Evolutionary conservation across 495 filamentous ascomycete genomes (phyloP).

Genomic region (Hypoxylon lenormandii): DNA sequence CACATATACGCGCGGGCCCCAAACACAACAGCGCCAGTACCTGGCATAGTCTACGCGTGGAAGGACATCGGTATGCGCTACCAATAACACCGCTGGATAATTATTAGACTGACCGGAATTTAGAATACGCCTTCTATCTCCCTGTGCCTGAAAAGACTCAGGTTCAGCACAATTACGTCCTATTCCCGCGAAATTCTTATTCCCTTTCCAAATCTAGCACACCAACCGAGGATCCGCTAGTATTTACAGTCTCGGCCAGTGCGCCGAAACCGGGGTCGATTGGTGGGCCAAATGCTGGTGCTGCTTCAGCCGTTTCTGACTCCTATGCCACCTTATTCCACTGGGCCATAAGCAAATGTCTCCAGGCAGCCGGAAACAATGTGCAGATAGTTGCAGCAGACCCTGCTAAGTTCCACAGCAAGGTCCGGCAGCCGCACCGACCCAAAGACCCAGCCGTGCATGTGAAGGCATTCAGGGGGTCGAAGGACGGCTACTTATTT

Average conservation of each 20-base stretch:
- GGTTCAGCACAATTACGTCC: conserved; percentile 87
- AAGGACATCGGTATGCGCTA: conserved; percentile 75
- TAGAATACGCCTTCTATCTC: conserved; percentile 81
- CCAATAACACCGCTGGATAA: neutral
- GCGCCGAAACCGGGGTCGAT: conserved; percentile 73
- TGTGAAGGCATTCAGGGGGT: conserved; percentile 89
- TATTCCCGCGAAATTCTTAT: conserved; percentile 78
- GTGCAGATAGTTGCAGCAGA: conserved; percentile 74
- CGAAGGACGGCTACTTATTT: conserved; percentile 95
- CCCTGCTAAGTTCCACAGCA: conserved; percentile 80
- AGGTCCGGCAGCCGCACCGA: conserved; percentile 80
- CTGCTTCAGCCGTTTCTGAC: conserved; percentile 67
- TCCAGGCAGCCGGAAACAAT: conserved; percentile 66
- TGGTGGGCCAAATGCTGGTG: conserved; percentile 55
- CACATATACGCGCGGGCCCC: conserved; percentile 77
- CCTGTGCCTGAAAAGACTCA: conserved; percentile 92
- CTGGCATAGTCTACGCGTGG: conserved; percentile 73
- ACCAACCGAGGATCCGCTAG: conserved; percentile 72
- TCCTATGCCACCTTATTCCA: conserved; percentile 72
- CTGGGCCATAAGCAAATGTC: conserved; percentile 71
- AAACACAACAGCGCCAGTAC: conserved; percentile 72
- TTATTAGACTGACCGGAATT: conserved; percentile 39
- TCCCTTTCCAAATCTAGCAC: conserved; percentile 54
- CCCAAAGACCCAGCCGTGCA: conserved; percentile 92
- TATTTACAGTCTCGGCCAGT: conserved; percentile 84